A percentile compares a stretch with the other conserved stretches of the same genome.
phyloP scores from a whole-genome alignment of 805 yeast genomes.

The Clavispora fructus region DNA sequence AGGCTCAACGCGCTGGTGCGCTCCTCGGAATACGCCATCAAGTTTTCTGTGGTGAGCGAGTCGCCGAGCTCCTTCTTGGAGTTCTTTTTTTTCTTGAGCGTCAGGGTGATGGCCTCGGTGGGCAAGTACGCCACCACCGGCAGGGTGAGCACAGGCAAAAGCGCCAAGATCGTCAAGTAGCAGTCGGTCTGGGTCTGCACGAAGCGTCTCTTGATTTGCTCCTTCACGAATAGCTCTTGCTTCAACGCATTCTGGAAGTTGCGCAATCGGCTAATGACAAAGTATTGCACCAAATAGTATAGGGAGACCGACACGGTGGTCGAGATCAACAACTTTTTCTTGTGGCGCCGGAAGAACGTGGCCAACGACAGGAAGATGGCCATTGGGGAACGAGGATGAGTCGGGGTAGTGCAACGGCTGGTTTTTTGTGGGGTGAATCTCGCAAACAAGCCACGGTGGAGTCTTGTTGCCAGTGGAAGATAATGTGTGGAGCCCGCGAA shows the following conservation, averaged over 20 bases:
- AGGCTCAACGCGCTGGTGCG: constrained; percentile 14
- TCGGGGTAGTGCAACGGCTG: neutral
- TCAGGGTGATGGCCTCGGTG: constrained; percentile 68
- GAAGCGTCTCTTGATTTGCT: constrained; percentile 69
- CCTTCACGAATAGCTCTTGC: constrained; percentile 39
- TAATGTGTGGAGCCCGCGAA: constrained; percentile 1
- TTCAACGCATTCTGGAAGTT: constrained; percentile 35
- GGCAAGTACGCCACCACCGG: constrained; percentile 60
- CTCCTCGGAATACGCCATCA: constrained; percentile 29
- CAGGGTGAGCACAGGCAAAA: constrained; percentile 68
- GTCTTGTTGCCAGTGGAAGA: neutral
- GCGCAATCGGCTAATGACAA: constrained; percentile 33
- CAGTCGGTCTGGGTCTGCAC: constrained; percentile 92
- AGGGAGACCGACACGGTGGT: constrained; percentile 30
- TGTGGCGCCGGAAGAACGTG: constrained; percentile 37
- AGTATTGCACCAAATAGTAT: constrained; percentile 34
- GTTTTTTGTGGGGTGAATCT: neutral
- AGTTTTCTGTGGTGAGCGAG: constrained; percentile 40
- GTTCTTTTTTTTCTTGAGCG: constrained; percentile 56
- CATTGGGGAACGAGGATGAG: constrained; percentile 18
- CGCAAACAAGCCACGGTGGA: neutral
- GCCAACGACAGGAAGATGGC: constrained; percentile 37
- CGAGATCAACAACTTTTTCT: constrained; percentile 29
- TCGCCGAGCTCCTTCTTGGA: constrained; percentile 31
- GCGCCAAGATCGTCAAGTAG: constrained; percentile 72